These are phyloP conservation scores for Quercus glauca DNA, from an alignment of 306 rosid genomes.

Conservation along the genomic window DNA sequence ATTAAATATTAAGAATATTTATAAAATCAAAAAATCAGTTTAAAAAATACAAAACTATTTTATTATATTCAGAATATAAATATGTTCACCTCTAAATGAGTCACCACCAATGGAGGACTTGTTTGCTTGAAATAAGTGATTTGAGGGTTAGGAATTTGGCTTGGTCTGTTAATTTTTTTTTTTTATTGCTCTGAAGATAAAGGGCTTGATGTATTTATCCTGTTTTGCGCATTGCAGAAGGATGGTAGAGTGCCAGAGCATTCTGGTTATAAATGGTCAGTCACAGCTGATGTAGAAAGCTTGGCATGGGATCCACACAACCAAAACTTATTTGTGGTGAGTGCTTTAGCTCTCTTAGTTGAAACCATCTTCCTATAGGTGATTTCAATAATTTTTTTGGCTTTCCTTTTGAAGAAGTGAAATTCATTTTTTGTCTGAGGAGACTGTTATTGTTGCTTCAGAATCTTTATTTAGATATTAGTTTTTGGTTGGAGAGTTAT, in stretches of 20 bases:
- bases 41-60: no score
- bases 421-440: background rate
- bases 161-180: background rate
- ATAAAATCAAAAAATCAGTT: no score
- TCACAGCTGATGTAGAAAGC: slow-evolving; percentile 80
- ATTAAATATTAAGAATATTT: no score
- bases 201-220: slow-evolving; percentile 11
- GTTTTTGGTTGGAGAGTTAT: background rate
- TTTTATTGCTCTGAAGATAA: background rate
- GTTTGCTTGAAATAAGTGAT: slow-evolving; percentile 5
- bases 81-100: background rate
- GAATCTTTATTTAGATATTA: slow-evolving; percentile 6
- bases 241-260: slow-evolving; percentile 81
- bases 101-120: background rate
- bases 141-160: background rate
- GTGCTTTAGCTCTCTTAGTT: slow-evolving; percentile 28
- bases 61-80: background rate
- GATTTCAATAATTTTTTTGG: background rate
- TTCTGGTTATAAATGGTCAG: slow-evolving; percentile 83
- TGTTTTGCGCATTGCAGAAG: slow-evolving; percentile 54
- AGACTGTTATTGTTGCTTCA: background rate
- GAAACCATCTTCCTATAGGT: background rate
- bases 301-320: slow-evolving; percentile 96
- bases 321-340: slow-evolving; percentile 80
- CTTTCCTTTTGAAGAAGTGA: background rate